Base-by-base conservation (phyloP, 176 grass and related monocot species). In the Avena eriantha region DNA sequence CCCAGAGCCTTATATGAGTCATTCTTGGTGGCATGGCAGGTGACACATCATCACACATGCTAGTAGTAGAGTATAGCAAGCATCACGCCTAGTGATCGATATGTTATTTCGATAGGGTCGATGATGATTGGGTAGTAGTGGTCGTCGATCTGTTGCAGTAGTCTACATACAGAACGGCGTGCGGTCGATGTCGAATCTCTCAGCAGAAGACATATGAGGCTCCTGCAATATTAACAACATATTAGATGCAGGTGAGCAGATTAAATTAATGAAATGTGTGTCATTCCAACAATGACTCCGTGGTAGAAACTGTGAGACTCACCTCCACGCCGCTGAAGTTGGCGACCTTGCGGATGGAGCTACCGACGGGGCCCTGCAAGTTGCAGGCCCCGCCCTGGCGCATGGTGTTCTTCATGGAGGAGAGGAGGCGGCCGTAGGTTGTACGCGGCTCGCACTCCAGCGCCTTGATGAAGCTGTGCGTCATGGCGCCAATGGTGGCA, bases 401-500 rank as follows among this genome's bases (percentile, higher is more conserved):
- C 71, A 98, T 94, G 53, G 84, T 85, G n/a, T 63, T 5, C 22
- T 83, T 88, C 93, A 98, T 98, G 59, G 90, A 13, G 73, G 88
- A 86, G 69, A 98, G 92, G 88, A 95, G 78, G 65, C 79, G 80
- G 10, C 93, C 93, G 46, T 98, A 95, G 34, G 93, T 98, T 41
- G 86, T 76, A 1, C 54, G 29, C 2, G 88, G 93, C 71, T 95
- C 88, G 18, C 9, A 89, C 69, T 95, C 89, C 50, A 98, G 8
- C 1, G 91, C 90, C 56, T 70, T 78, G 60, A 98, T 88, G 81
- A 95, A 98, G 78, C 96, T 95, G 89, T 92, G 91, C 46, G 96
- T 98, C 96, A 98, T 95, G 41, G 93, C 96, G 4, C 96, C 96
- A 17, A 94, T 88, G 1, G 90, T 84, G 6, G 88, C 77, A 45